These are phyloP conservation scores for Cucumis variabilis DNA, from an alignment of 331 rosid genomes.

Conservation along the genomic window DNA sequence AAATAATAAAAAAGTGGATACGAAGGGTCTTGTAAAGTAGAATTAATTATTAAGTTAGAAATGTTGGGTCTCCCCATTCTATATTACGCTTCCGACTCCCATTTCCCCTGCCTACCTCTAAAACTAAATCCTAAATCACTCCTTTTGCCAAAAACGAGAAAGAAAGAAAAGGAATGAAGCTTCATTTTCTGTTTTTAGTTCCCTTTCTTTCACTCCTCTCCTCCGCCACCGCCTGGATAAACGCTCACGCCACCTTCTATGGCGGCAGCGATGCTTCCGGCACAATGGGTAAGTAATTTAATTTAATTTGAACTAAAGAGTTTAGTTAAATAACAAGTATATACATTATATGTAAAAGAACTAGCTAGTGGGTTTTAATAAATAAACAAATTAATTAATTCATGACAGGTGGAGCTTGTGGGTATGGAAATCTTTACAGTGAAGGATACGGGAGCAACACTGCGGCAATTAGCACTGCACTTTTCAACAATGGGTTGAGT, in stretches of 20 bases:
- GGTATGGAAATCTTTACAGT: constrained; percentile 43
- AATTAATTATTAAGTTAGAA: too few relatives aligned
- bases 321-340: too few relatives aligned
- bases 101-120: background rate
- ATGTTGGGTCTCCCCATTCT: background rate
- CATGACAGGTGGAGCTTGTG: constrained; percentile 44
- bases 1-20: background rate
- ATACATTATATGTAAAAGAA: too few relatives aligned
- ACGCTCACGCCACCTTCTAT: constrained; percentile 33
- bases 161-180: background rate
- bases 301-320: too few relatives aligned
- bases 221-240: constrained; percentile 17
- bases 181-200: background rate
- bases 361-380: too few relatives aligned
- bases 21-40: background rate
- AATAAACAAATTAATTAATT: too few relatives aligned
- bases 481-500: constrained; percentile 40
- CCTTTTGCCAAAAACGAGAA: background rate
- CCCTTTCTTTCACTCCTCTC: constrained; percentile 6
- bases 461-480: constrained; percentile 39
- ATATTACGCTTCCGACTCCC: background rate
- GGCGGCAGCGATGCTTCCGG: constrained; percentile 34
- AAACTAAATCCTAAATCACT: too few relatives aligned
- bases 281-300: constrained; percentile 24
- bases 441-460: constrained; percentile 44